Conservation (phyloP, 768 basidiomycete genomes). For the Suillus weaverae region DNA sequence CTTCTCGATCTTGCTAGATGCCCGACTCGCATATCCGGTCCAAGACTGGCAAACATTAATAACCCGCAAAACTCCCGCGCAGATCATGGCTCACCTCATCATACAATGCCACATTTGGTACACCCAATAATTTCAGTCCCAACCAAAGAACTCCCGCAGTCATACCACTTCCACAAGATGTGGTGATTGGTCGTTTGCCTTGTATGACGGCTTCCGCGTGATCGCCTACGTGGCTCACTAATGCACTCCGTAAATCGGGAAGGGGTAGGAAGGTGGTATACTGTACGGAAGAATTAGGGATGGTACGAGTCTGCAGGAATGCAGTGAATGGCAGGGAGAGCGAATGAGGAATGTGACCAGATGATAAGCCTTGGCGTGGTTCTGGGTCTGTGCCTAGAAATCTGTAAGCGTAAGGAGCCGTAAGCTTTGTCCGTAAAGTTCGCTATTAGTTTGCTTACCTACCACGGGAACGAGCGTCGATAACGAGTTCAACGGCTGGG, state of each 20-base stretch:
- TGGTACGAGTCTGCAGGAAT: constrained; percentile 55
- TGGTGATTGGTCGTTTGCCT: constrained; percentile 62
- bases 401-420: constrained; percentile 40
- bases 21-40: constrained; percentile 87
- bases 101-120: constrained; percentile 69
- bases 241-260: constrained; percentile 55
- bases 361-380: constrained; percentile 82
- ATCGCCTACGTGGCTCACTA: constrained; percentile 67
- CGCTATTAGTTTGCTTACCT: constrained; percentile 48
- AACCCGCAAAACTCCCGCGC: constrained; percentile 11
- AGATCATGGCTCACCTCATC: constrained; percentile 72
- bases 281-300: constrained; percentile 37
- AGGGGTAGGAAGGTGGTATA: constrained; percentile 62
- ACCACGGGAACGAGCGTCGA: constrained; percentile 86
- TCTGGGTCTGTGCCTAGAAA: constrained; percentile 83
- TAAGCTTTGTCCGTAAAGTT: constrained; percentile 2
- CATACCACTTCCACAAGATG: constrained; percentile 96
- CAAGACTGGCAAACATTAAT: constrained; percentile 66
- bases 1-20: constrained; percentile 73
- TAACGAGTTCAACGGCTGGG: constrained; percentile 60
- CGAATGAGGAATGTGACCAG: constrained; percentile 91
- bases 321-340: constrained; percentile 79
- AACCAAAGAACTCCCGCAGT: constrained; percentile 95
- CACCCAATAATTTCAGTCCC: constrained; percentile 74
- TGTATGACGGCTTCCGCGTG: constrained; percentile 55